Evolutionary conservation across 768 basidiomycete genomes (phyloP).

Genomic region (Pulveroboletus ravenelii): DNA sequence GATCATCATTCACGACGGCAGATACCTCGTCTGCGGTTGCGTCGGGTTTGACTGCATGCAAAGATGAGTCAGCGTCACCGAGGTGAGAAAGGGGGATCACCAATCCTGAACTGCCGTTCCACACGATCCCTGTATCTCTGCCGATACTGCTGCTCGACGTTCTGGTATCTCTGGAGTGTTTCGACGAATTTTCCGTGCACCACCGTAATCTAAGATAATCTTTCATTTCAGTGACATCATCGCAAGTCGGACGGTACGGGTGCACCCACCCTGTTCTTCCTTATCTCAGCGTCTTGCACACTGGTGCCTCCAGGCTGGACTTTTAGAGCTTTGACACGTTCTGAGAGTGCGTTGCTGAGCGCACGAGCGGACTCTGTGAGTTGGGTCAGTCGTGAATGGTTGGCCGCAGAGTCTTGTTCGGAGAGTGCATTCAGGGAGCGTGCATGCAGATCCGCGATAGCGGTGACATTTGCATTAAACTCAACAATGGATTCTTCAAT

Average conservation of each 20-base stretch:
- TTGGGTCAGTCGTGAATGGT: constrained; percentile 47
- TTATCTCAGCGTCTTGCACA: constrained; percentile 43
- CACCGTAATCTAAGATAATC: constrained; percentile 43
- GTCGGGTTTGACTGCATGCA: constrained; percentile 68
- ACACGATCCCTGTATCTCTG: constrained; percentile 60
- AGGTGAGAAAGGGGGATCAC: constrained; percentile 30
- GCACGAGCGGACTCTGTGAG: constrained; percentile 57
- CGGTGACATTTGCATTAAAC: constrained; percentile 43
- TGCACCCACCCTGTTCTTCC: constrained; percentile 32
- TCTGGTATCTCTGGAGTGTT: constrained; percentile 73
- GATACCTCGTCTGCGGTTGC: constrained; percentile 78
- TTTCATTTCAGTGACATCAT: not conserved
- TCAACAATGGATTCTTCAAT: constrained; percentile 43
- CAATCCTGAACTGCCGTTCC: constrained; percentile 76
- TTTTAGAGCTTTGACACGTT: constrained; percentile 55
- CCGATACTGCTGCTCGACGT: constrained; percentile 67
- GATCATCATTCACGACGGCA: constrained; percentile 60
- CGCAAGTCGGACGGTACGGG: not conserved
- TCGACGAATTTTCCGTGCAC: constrained; percentile 70
- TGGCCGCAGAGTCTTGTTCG: constrained; percentile 39
- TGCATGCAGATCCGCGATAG: constrained; percentile 46
- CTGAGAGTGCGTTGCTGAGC: constrained; percentile 53
- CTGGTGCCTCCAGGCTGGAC: constrained; percentile 30
- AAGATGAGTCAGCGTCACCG: not conserved
- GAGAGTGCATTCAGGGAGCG: constrained; percentile 48